Evolutionary conservation across 495 filamentous ascomycete species (phyloP).

Genomic region (Penicillium steckii): DNA sequence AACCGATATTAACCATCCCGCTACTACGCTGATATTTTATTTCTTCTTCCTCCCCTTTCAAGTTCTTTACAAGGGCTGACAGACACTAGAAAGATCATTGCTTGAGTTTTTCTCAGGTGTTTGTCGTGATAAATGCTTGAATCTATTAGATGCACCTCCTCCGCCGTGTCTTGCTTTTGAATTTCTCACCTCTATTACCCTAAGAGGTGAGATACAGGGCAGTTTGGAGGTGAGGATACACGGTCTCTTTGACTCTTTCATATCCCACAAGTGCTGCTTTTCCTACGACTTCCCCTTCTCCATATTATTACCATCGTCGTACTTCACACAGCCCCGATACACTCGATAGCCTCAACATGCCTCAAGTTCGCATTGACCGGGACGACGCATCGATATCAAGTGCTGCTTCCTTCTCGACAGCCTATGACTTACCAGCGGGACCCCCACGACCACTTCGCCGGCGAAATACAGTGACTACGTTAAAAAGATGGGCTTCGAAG

Average conservation of each 20-base stretch:
- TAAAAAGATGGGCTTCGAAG: slow-evolving; percentile 22
- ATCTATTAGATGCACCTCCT: no score
- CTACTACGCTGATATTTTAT: no score
- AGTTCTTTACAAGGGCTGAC: no score
- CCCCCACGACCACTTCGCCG: slow-evolving; percentile 8
- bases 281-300: background rate
- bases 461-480: slow-evolving; percentile 11
- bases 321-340: background rate
- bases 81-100: background rate
- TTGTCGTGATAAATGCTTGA: no score
- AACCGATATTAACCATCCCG: no score
- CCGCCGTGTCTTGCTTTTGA: no score
- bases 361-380: background rate
- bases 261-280: background rate
- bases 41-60: no score
- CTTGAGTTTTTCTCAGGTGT: background rate
- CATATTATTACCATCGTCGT: no score
- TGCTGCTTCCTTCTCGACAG: slow-evolving; percentile 11
- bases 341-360: background rate
- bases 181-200: no score
- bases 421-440: slow-evolving; percentile 3
- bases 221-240: no score
- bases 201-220: no score
- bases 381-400: slow-evolving; percentile 12
- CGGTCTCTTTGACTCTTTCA: no score